Percentiles rank a stretch among this genome's conserved stretches.
phyloP scores from a whole-genome alignment of 176 grass and related monocot genomes.

The Oryza nivara region DNA sequence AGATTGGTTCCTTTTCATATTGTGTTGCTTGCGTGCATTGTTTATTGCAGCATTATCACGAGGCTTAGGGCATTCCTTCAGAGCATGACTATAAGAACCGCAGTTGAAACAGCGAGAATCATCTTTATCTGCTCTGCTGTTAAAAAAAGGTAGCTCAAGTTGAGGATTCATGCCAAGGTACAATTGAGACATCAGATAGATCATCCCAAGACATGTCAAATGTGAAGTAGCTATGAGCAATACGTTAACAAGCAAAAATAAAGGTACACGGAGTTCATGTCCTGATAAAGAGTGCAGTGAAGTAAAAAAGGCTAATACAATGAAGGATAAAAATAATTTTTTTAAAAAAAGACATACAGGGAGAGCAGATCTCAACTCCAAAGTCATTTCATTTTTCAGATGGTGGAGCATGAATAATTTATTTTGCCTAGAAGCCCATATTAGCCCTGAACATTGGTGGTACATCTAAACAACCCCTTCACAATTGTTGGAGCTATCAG shows the following conservation, averaged over 20 bases:
- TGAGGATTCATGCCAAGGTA: slow-evolving; percentile 14
- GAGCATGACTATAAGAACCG: slow-evolving; percentile 85
- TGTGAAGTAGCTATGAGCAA: neutral
- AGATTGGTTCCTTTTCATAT: slow-evolving; percentile 65
- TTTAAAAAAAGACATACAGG: neutral
- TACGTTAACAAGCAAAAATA: neutral
- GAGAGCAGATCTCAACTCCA: neutral
- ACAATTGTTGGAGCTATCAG: neutral
- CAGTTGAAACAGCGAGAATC: slow-evolving; percentile 98
- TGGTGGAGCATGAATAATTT: neutral
- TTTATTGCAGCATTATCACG: slow-evolving; percentile 83
- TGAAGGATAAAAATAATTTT: neutral
- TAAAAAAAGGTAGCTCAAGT: slow-evolving; percentile 22
- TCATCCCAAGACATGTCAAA: slow-evolving; percentile 3
- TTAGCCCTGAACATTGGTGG: neutral
- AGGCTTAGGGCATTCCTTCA: slow-evolving; percentile 90
- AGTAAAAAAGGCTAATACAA: neutral
- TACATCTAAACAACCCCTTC: neutral
- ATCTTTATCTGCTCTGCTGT: slow-evolving; percentile 62
- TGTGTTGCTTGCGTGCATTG: slow-evolving; percentile 83
- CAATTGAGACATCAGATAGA: slow-evolving; percentile 18
- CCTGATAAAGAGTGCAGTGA: slow-evolving; percentile 3
- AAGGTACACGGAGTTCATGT: neutral
- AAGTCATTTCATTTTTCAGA: neutral
- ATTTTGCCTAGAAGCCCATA: neutral